Conservation (phyloP, 1,284 basidiomycete genomes). For the Ustilago xerochloae region DNA sequence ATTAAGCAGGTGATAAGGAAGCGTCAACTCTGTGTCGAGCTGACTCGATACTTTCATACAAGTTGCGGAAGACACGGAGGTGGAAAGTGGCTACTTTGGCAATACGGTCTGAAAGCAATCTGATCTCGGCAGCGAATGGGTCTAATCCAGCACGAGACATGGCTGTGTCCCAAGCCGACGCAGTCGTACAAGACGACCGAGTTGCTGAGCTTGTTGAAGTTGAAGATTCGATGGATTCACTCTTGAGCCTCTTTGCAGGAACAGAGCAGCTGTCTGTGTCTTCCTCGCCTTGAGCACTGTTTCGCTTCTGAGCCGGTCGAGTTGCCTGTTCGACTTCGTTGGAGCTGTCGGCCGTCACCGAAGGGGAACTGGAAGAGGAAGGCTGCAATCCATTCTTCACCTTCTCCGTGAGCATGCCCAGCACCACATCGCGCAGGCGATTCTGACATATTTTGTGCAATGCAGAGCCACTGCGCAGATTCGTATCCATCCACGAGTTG, state of each 20-base stretch:
- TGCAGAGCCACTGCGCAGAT: slow-evolving; percentile 41
- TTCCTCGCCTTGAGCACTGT: not conserved
- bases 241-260: slow-evolving; percentile 17
- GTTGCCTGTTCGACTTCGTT: not conserved
- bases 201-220: not conserved
- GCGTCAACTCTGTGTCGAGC: slow-evolving; percentile 11
- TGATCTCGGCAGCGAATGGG: slow-evolving; percentile 52
- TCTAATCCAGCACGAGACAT: slow-evolving; percentile 52
- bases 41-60: slow-evolving; percentile 48
- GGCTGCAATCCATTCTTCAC: slow-evolving; percentile 18
- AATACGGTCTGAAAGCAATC: slow-evolving; percentile 52
- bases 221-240: not conserved
- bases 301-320: slow-evolving; percentile 17
- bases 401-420: slow-evolving; percentile 46
- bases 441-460: slow-evolving; percentile 57
- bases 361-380: not conserved
- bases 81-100: slow-evolving; percentile 59
- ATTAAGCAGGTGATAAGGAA: too few relatives aligned
- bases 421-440: slow-evolving; percentile 45
- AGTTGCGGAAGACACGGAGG: slow-evolving; percentile 51
- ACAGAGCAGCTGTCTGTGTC: not conserved
- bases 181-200: not conserved
- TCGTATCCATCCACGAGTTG: slow-evolving; percentile 58
- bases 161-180: slow-evolving; percentile 27
- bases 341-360: not conserved